A percentile compares a stretch with the other conserved stretches of the same genome.
Evolutionary conservation across 164 flowering plant genomes (phyloP).

Genomic region (Vitis riparia): DNA sequence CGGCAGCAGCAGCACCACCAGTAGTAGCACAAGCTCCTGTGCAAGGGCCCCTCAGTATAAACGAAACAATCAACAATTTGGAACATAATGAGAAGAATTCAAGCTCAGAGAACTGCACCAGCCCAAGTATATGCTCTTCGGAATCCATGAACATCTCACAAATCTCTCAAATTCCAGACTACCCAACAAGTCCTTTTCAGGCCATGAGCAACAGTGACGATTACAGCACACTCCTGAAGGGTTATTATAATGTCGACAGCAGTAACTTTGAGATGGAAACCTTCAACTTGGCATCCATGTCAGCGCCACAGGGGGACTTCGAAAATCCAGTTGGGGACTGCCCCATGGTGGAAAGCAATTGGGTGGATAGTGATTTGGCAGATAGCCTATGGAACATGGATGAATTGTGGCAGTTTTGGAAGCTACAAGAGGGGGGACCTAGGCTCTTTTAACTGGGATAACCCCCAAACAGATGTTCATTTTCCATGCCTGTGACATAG

Average conservation of each 20-base stretch:
- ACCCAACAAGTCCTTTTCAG: conserved; percentile 24
- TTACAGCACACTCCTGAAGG: conserved; percentile 12
- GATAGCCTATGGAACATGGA: conserved; percentile 50
- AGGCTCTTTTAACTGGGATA: not conserved
- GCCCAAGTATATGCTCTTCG: conserved; percentile 24
- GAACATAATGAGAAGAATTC: conserved; percentile 18
- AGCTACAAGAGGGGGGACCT: conserved; percentile 7
- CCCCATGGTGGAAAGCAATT: conserved; percentile 33
- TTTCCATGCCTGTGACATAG: not conserved
- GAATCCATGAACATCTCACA: conserved; percentile 25
- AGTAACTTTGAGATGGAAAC: conserved; percentile 30
- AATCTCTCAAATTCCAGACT: conserved; percentile 30
- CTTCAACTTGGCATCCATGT: conserved; percentile 25
- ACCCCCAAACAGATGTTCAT: not conserved
- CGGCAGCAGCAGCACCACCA: conserved; percentile 4
- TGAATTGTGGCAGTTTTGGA: conserved; percentile 47
- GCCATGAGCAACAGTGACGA: conserved; percentile 6
- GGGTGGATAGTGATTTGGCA: conserved; percentile 33
- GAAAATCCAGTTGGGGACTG: conserved; percentile 12
- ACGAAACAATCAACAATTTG: not conserved
- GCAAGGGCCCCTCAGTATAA: not conserved
- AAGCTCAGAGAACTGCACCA: conserved; percentile 18
- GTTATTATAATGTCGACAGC: conserved; percentile 17
- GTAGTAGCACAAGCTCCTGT: conserved; percentile 8
- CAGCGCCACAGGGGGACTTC: conserved; percentile 12